Conservation (phyloP, 2,329 filamentous ascomycete genomes). For the Aureobasidium subglaciale region DNA sequence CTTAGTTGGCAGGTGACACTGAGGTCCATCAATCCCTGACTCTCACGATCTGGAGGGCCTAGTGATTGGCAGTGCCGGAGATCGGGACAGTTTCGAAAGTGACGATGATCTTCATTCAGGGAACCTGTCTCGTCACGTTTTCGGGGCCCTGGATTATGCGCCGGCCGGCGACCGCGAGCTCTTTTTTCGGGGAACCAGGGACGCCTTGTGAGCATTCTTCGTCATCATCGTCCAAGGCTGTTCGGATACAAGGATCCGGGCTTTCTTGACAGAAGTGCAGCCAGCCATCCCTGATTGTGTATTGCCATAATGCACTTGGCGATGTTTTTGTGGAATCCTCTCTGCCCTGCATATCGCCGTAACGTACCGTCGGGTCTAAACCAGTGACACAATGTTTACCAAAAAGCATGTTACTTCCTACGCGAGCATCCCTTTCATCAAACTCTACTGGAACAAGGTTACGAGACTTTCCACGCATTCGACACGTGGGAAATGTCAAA, state of each 20-base stretch:
- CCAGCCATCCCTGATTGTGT: too few relatives aligned
- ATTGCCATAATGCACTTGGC: too few relatives aligned
- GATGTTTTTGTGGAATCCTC: too few relatives aligned
- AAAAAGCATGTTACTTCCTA: not conserved
- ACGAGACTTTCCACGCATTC: constrained; percentile 1
- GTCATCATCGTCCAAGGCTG: not conserved
- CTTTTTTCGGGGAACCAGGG: too few relatives aligned
- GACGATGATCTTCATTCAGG: constrained; percentile 1
- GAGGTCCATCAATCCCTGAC: not conserved
- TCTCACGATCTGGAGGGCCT: not conserved
- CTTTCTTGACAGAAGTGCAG: too few relatives aligned
- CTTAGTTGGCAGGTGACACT: too few relatives aligned
- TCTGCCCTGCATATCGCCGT: not conserved
- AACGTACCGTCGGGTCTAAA: not conserved
- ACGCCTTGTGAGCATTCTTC: too few relatives aligned
- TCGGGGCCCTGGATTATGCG: not conserved
- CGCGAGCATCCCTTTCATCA: not conserved
- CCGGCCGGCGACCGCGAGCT: not conserved
- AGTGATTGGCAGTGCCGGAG: not conserved
- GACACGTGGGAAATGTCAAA: not conserved
- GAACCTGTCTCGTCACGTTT: not conserved
- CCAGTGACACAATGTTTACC: not conserved
- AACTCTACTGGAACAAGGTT: constrained; percentile 2
- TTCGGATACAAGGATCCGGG: too few relatives aligned
- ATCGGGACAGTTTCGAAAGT: not conserved